Base-by-base conservation (phyloP, 2,329 filamentous ascomycete genomes). In the Cladosporium austrohemisphaericum region DNA sequence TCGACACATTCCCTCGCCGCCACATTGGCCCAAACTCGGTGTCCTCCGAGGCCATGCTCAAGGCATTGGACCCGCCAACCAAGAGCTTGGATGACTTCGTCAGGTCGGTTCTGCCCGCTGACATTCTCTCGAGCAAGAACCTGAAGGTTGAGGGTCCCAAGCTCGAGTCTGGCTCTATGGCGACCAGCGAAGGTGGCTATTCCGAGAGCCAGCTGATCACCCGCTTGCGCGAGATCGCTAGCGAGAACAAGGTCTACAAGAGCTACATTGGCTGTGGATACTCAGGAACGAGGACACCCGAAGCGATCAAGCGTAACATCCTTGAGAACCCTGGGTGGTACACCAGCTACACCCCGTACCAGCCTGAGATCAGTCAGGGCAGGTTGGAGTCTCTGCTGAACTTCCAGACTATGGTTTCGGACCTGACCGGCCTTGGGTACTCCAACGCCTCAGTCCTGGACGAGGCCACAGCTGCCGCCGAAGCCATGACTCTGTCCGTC, bases 251-350 rank as follows among this genome's bases (percentile, higher is more conserved):
- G 57, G 74, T 79, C 25, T 76, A 77, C 46, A 75, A 77, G 56
- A 84, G 81, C 63, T 86, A 92, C 64, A 91, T 95, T 57, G 92
- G 92, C 4, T 82, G 80, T 51, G 92, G 92, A 51, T 97, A 96
- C 76, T 89, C 92, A 57, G 85, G 83, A 28, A 92, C 89, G n/a
- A 79, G 85, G 58, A 85, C 88, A 1, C 92, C 92, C 4, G 81
- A 88, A 49, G 91, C 96, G 50, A 95, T 97, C 67, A 88, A 93
- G 76, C 80, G 91, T 58, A 96, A 96, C 66, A 79, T 97, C 4
- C 74, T 97, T 51, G 90, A 97, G 76, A 92, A 86, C 67, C 92
- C 92, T 4, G 90, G 85, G 8, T 97, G 92, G 92, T 97, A 97
- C 69, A 97, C 92, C 32, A 95, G 90, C 72, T 96, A 97, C 69